Conservation (phyloP, 2,329 filamentous ascomycete species). For the Shiraia bambusicola region DNA sequence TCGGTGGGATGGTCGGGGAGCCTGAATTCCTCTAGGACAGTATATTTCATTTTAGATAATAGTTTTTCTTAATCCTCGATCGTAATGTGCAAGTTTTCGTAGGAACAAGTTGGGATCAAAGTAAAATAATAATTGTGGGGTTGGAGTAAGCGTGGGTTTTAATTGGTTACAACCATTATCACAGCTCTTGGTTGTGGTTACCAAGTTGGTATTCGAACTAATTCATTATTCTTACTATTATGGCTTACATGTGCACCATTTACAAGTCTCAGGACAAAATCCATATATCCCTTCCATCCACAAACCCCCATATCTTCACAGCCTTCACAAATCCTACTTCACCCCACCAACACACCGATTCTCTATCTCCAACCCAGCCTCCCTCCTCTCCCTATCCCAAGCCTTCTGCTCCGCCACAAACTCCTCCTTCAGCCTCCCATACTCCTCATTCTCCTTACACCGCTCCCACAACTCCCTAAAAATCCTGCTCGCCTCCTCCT, state of each 20-base stretch:
- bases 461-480: slow-evolving; percentile 54
- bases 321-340: not conserved
- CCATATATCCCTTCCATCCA: not conserved
- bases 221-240: too few species aligned
- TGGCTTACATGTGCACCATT: too few species aligned
- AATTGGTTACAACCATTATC: too few species aligned
- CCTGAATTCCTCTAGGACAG: slow-evolving; percentile 8
- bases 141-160: too few species aligned
- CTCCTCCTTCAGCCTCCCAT: slow-evolving; percentile 48
- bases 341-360: slow-evolving; percentile 2
- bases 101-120: not conserved
- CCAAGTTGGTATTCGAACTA: too few species aligned
- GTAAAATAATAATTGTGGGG: too few species aligned
- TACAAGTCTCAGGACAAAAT: too few species aligned
- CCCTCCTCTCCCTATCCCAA: slow-evolving; percentile 40
- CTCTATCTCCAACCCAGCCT: slow-evolving; percentile 4
- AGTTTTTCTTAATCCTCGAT: not conserved
- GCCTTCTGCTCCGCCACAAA: slow-evolving; percentile 53
- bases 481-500: slow-evolving; percentile 52
- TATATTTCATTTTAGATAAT: too few species aligned
- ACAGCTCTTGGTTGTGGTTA: too few species aligned
- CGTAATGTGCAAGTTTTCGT: not conserved
- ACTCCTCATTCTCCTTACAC: slow-evolving; percentile 50
- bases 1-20: slow-evolving; percentile 15
- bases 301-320: not conserved